Base-by-base conservation (phyloP, 192 early-diverging fungal genomes). In the Martensiomyces pterosporus region DNA sequence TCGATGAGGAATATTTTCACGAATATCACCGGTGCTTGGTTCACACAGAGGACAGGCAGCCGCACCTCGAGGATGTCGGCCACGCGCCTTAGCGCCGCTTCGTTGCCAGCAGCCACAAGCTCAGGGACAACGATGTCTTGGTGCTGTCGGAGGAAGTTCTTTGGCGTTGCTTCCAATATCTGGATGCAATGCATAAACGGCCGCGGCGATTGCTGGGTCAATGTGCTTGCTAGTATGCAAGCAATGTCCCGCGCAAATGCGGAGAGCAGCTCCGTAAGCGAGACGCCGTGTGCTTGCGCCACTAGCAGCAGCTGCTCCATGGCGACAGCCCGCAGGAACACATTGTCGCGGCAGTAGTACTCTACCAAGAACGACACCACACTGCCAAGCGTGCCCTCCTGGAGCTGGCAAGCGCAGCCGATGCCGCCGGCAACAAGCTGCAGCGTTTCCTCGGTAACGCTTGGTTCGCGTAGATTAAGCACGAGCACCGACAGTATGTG, bases 1-100 rank as follows among this genome's bases (percentile, higher is more conserved):
- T 76, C 73, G 49, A 76, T 64, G 34, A 76, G 33, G 21, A 76
- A 76, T 3, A 76, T 76, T 25, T 52, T 64, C 32, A 60, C 56
- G 39, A 76, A 76, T 9, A 76, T 56, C 9, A 48, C 53, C 0
- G 65, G 66, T 2, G 66, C 67, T 14, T 69, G 67, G 37, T 76
- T 65, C 19, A 76, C 62, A 19, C 73, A 76, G 12, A 76, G 52
- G 9, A 76, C 73, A 0, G 73, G 66, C 37, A 76, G 47, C 13
- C 42, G 60, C 2, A 55, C 48, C 27, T 57, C 54, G 14, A 68
- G 17, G 10, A 69, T 62, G 19, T 59, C 48, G 0, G 73, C 73
- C 7, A 69, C 57, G 27, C 39, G 46, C 16, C 27, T 38, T 16
- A 76, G 50, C 2, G 67, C 66, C 17, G 4, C 34, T 18, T 65